Conservation (phyloP, 1,139 yeast genomes). For the Lodderomyces margitis region DNA sequence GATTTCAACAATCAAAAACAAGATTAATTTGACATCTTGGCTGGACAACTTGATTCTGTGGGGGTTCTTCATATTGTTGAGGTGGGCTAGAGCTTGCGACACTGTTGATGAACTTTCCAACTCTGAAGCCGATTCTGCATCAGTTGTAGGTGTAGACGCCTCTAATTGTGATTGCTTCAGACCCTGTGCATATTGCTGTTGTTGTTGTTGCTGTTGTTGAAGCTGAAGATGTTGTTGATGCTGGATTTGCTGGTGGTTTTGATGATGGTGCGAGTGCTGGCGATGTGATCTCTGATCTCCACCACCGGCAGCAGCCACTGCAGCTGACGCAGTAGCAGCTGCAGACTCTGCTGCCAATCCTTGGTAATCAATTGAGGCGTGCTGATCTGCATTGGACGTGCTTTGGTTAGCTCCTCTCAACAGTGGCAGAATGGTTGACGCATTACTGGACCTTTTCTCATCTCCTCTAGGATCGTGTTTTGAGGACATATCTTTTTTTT, state of each 20-base stretch:
- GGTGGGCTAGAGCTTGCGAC: conserved; percentile 7
- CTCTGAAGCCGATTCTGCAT: conserved; percentile 1
- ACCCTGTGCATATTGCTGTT: not conserved
- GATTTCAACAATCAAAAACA: conserved; percentile 29
- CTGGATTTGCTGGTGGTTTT: not conserved
- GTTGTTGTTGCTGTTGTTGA: conserved; percentile 3
- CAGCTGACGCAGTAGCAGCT: conserved; percentile 4
- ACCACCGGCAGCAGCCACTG: conserved; percentile 1
- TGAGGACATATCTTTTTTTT: not conserved
- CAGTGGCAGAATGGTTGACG: conserved; percentile 1
- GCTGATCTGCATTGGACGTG: conserved; percentile 1
- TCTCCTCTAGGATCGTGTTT: not conserved
- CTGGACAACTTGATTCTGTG: conserved; percentile 28
- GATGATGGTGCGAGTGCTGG: not conserved
- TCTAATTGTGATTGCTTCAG: not conserved
- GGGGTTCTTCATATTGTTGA: conserved; percentile 12
- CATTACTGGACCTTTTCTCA: not conserved
- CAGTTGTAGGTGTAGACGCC: conserved; percentile 3
- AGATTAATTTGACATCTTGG: conserved; percentile 30
- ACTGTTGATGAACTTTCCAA: not conserved
- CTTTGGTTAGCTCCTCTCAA: not conserved
- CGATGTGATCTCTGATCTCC: not conserved
- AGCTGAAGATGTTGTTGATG: conserved; percentile 1
- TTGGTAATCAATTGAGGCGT: conserved; percentile 7
- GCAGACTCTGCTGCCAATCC: conserved; percentile 6